Evolutionary conservation across 306 rosid species (phyloP).

Genomic region (Betula pendula): DNA sequence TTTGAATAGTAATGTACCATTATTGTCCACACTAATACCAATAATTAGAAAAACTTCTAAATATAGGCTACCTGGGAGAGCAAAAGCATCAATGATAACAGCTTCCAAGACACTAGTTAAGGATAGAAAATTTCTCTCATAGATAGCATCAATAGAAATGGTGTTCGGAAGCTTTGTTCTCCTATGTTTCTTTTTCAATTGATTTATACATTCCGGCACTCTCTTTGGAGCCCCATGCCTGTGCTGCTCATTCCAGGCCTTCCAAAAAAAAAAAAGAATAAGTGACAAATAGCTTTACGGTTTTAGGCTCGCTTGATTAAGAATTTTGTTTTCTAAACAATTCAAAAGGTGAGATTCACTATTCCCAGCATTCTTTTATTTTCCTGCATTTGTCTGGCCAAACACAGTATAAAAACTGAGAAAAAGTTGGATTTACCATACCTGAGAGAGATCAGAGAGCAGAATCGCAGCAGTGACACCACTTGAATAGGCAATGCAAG

Average conservation of each 20-base stretch:
- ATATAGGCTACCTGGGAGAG: slow-evolving; percentile 72
- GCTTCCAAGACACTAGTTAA: slow-evolving; percentile 72
- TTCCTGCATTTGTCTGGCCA: slow-evolving; percentile 4
- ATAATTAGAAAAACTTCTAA: background rate
- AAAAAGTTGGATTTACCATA: slow-evolving; percentile 8
- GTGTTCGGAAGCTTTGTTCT: slow-evolving; percentile 75
- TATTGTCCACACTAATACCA: background rate
- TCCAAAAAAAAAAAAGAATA: slow-evolving; percentile 23
- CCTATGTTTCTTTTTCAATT: slow-evolving; percentile 51
- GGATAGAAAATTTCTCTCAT: slow-evolving; percentile 73
- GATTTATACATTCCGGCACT: slow-evolving; percentile 58
- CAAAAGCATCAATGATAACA: slow-evolving; percentile 62
- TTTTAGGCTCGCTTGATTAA: background rate
- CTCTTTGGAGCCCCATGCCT: slow-evolving; percentile 72
- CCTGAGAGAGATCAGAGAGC: slow-evolving; percentile 86
- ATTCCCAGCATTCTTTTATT: background rate
- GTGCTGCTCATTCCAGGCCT: slow-evolving; percentile 84
- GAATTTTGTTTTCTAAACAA: background rate
- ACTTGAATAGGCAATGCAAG: slow-evolving; percentile 78
- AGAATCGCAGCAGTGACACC: slow-evolving; percentile 84
- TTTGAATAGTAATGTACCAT: background rate
- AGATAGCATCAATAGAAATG: slow-evolving; percentile 76
- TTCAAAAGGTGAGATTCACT: background rate
- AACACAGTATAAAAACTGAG: background rate
- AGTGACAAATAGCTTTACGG: background rate